Conservation (phyloP, 2,329 filamentous ascomycete genomes). For the Claviceps arundinis region DNA sequence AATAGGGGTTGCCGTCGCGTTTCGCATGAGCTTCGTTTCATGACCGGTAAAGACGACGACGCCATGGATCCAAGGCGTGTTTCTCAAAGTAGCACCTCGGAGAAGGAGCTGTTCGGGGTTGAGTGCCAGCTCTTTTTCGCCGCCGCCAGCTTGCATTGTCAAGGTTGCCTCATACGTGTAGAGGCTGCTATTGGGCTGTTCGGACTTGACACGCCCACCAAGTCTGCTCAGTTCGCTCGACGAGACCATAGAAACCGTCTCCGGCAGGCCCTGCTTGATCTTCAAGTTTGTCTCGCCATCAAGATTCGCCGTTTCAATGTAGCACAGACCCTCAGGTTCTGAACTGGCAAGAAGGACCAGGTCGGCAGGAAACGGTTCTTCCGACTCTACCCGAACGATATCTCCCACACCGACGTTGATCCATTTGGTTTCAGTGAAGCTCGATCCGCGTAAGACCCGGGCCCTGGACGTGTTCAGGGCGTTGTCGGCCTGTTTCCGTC, state of each 20-base stretch:
- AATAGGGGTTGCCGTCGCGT: conserved; percentile 92
- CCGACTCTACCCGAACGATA: conserved; percentile 83
- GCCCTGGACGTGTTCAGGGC: conserved; percentile 80
- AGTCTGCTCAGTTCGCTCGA: conserved; percentile 74
- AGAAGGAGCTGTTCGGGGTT: conserved; percentile 88
- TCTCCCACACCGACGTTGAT: conserved; percentile 88
- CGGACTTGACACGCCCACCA: conserved; percentile 76
- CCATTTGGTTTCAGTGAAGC: conserved; percentile 82
- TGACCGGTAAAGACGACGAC: conserved; percentile 88
- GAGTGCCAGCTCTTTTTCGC: conserved; percentile 82
- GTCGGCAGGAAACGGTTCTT: conserved; percentile 90
- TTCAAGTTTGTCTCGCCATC: conserved; percentile 98
- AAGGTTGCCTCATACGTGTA: conserved; percentile 97
- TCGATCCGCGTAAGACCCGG: conserved; percentile 67
- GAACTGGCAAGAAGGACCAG: conserved; percentile 85
- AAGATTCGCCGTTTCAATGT: conserved; percentile 95
- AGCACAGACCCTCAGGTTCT: conserved; percentile 93
- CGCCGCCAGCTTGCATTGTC: conserved; percentile 78
- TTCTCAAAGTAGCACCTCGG: conserved; percentile 83
- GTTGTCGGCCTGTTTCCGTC: conserved; percentile 75
- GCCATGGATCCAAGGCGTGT: conserved; percentile 94
- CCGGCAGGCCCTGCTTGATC: conserved; percentile 93
- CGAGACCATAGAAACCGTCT: conserved; percentile 80
- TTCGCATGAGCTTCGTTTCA: conserved; percentile 97
- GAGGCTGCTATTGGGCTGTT: conserved; percentile 94